These are phyloP conservation scores for Casuarina glauca DNA, from an alignment of 306 rosid species.

Conservation along the genomic window DNA sequence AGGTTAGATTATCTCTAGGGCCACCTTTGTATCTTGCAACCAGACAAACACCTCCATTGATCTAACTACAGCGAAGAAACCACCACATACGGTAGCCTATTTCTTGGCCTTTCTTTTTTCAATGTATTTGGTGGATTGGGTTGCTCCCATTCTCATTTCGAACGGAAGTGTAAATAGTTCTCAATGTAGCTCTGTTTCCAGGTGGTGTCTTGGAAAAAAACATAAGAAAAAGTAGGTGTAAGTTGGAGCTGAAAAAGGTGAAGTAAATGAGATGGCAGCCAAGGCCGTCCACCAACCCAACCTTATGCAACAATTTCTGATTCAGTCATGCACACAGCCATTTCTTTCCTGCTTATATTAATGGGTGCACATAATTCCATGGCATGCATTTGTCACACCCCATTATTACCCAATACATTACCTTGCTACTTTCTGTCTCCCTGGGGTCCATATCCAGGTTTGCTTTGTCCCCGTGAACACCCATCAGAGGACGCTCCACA, in stretches of 20 bases:
- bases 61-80: too few species aligned
- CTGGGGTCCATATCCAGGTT: conserved; percentile 17
- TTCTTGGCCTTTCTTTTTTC: too few species aligned
- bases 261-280: conserved; percentile 33
- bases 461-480: conserved; percentile 30
- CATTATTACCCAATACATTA: conserved; percentile 28
- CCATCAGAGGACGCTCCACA: conserved; percentile 8
- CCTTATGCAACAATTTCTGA: conserved; percentile 18
- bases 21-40: too few species aligned
- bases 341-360: conserved; percentile 19
- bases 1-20: too few species aligned
- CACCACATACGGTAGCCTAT: too few species aligned
- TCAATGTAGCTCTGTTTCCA: too few species aligned
- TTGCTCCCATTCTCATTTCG: too few species aligned
- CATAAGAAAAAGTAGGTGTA: neutral
- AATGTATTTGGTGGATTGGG: too few species aligned
- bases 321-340: conserved; percentile 7
- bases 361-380: conserved; percentile 36
- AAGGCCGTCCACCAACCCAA: conserved; percentile 12
- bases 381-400: conserved; percentile 31
- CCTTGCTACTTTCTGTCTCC: conserved; percentile 10
- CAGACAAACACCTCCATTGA: too few species aligned
- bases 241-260: neutral
- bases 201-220: too few species aligned
- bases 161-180: too few species aligned